These are phyloP conservation scores for Pouteria glomerata DNA, from an alignment of 148 eudicot species.

Conservation along the genomic window DNA sequence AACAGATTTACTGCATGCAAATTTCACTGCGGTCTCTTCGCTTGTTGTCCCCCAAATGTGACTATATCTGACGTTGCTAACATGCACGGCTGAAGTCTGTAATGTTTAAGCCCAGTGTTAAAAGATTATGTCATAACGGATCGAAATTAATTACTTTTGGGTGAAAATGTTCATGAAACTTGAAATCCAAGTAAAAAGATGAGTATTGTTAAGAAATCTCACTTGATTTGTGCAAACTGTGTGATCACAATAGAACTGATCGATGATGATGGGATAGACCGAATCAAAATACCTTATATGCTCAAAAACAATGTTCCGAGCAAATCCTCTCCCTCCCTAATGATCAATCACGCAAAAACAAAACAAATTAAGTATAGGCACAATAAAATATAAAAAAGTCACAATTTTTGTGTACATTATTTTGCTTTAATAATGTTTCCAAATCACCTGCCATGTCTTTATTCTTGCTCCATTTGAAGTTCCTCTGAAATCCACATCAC, in stretches of 20 bases:
- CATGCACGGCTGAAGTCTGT: slow-evolving; percentile 20
- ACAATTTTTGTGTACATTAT: neutral
- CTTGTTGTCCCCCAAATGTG: slow-evolving; percentile 12
- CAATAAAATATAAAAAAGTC: neutral
- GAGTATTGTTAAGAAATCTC: neutral
- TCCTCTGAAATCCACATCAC: slow-evolving; percentile 8
- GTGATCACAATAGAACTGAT: slow-evolving; percentile 28
- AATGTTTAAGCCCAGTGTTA: neutral
- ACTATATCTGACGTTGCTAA: slow-evolving; percentile 17
- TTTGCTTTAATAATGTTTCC: neutral
- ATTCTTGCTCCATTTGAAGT: slow-evolving; percentile 19
- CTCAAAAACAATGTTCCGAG: slow-evolving; percentile 21
- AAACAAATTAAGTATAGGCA: neutral
- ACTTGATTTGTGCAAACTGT: slow-evolving; percentile 4
- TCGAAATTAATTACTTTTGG: too few relatives aligned
- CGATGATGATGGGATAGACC: slow-evolving; percentile 18
- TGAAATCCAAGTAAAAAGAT: neutral
- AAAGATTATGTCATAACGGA: neutral
- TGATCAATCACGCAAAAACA: neutral
- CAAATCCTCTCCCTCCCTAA: slow-evolving; percentile 37
- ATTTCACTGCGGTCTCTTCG: slow-evolving; percentile 7
- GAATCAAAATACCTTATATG: slow-evolving; percentile 5
- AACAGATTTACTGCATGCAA: slow-evolving; percentile 20
- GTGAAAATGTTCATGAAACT: neutral
- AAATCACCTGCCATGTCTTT: slow-evolving; percentile 20